Evolutionary conservation across 495 filamentous ascomycete species (phyloP), one percentile per base, ranked within the genome.

Genomic region (Talaromyces nanjingensis): DNA sequence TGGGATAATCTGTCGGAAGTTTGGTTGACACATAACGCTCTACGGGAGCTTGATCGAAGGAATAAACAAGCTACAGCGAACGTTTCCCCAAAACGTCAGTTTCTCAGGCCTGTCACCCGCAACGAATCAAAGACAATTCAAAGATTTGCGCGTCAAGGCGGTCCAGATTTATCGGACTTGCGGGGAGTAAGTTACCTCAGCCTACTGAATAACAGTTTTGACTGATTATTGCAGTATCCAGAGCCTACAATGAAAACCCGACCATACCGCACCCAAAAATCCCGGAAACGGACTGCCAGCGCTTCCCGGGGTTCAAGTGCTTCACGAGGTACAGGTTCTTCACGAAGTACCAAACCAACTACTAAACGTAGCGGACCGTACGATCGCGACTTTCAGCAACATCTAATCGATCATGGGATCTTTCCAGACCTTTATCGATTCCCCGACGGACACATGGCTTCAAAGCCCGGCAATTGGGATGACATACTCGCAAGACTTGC

Each of bases 331-430:
- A 12, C 25, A 8, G 33, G 54, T 57, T 12, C 54, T 5, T 57
- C 54, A 7, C 54, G 27, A 33, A 57, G 54, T 4, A 57, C 22
- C 25, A 57, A 57, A 18, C 54, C 25, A 18, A 57, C 54, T n/a
- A 57, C 54, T 25, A 57, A 57, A 57, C 33, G 25, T 57, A 57
- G 54, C 9, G 24, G 54, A 27, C 54, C 9, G 25, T 77, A 79
- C 47, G 64, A 72, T 59, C 0, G 18, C 2, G 33, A 68, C 33
- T 80, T 79, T 57, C 68, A 77, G 64, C 70, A 74, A 53, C 63
- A 70, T 61, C 63, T 80, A 9, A 69, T 69, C 34, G 72, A 80
- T 63, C 14, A 69, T 60, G 60, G 67, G 3, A 33, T 39, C 34
- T 14, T 3, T 39, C 34, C 27, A 24, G 1, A 24, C 22, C 22